phyloP scores from a whole-genome alignment of 169 alveolate genomes.

The Perkinsus chesapeaki region DNA sequence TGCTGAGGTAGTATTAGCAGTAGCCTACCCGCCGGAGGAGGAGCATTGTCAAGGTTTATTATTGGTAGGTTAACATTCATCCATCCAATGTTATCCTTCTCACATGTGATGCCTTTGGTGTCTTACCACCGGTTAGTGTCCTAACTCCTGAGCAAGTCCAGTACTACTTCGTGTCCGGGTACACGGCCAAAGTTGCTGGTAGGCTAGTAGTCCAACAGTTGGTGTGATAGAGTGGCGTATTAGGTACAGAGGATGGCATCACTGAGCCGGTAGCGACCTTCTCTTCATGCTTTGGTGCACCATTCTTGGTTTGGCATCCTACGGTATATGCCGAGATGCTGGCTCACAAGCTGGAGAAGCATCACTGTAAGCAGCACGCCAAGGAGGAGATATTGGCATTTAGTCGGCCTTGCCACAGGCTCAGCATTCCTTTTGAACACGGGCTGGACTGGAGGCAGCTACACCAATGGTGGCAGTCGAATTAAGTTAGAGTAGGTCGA shows the following conservation, averaged over 20 bases:
- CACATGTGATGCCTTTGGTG: conserved; percentile 91
- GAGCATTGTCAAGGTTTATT: neutral
- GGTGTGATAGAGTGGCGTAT: neutral
- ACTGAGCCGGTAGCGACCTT: conserved; percentile 85
- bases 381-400: neutral
- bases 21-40: neutral
- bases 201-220: neutral
- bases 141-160: conserved; percentile 79
- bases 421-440: conserved; percentile 85
- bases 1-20: conserved; percentile 49
- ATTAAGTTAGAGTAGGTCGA: conserved; percentile 64
- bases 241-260: conserved; percentile 79
- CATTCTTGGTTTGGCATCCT: conserved; percentile 90
- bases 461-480: conserved; percentile 68
- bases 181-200: conserved; percentile 90
- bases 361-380: conserved; percentile 15
- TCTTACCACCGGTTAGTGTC: conserved; percentile 85
- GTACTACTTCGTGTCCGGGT: conserved; percentile 92
- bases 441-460: conserved; percentile 90
- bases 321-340: conserved; percentile 77
- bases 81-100: conserved; percentile 88
- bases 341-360: conserved; percentile 45
- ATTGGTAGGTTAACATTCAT: conserved; percentile 57
- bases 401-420: conserved; percentile 10
- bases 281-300: conserved; percentile 93